Evolutionary conservation across 106 monocot genomes (phyloP), one percentile per base, ranked within the genome.

Genomic region (Apostasia ramifera): DNA sequence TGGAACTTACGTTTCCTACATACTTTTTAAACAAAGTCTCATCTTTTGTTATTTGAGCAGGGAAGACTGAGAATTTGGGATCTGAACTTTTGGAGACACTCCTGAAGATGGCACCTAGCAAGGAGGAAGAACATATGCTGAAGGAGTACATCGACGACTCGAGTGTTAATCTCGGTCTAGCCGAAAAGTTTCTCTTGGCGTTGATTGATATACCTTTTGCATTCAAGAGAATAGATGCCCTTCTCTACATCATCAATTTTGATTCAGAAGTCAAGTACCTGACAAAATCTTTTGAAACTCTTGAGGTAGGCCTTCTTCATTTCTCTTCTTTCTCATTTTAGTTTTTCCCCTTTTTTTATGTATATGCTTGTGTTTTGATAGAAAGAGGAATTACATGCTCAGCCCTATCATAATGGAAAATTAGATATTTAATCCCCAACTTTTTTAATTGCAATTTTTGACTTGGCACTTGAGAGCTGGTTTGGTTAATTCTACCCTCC

Each of bases 61-160:
- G 86, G 48, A 86, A 82, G 67, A 70, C 74, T 13, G 74, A 87
- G 46, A 78, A 74, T 77, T 54, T 87, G 68, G 83, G 79, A 1
- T 59, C 59, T 64, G 87, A 87, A 52, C 74, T 87, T 5, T 56
- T 87, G 68, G 87, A 87, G 58, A 86, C 82, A 26, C 63, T 86
- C 10, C 71, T 82, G 13, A 86, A 79, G 73, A 86, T 86, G 86
- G 86, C 73, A 38, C 86, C 86, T 61, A 86, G 53, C 71, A 80
- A 77, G 64, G 86, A 86, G 67, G 86, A 86, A 77, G 86, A 86
- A 62, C 50, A 73, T 43, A 86, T 71, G 67, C 54, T 86, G 52
- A 82, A 70, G 69, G 74, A 82, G 40, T 71, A 80, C 74, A 80
- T 70, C 39, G 86, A 82, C 54, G 83, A 76, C 3, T 80, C 80